These are phyloP conservation scores for Hypomontagnella monticulosa DNA, from an alignment of 495 filamentous ascomycete genomes.

Conservation along the genomic window DNA sequence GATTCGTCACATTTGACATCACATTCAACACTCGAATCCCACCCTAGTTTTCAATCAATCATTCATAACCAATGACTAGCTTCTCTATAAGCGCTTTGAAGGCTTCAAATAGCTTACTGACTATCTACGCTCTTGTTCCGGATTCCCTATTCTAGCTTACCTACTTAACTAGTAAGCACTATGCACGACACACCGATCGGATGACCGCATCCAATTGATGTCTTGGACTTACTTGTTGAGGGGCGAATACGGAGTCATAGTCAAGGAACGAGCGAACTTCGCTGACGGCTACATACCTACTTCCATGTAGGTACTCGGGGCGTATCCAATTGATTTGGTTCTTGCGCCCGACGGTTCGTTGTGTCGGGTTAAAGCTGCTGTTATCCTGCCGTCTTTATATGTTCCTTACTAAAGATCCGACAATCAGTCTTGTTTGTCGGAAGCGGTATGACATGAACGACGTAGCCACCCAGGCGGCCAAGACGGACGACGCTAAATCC, in stretches of 20 bases:
- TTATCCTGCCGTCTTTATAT: conserved; percentile 31
- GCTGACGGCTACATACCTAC: conserved; percentile 17
- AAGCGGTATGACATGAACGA: conserved; percentile 21
- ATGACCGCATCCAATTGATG: conserved; percentile 13
- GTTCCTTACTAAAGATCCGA: conserved; percentile 12
- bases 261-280: conserved; percentile 14
- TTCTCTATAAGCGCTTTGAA: not conserved
- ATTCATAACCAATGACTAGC: not conserved
- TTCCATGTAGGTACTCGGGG: not conserved
- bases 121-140: conserved; percentile 20
- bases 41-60: not conserved
- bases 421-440: conserved; percentile 10
- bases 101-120: conserved; percentile 21
- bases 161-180: not conserved
- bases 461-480: not conserved
- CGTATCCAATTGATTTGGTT: conserved; percentile 17
- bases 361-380: conserved; percentile 21
- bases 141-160: conserved; percentile 6
- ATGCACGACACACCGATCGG: conserved; percentile 27
- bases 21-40: not conserved
- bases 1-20: not conserved
- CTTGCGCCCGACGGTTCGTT: conserved; percentile 14
- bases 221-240: conserved; percentile 5
- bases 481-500: conserved; percentile 33
- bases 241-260: conserved; percentile 3